Evolutionary conservation across 768 basidiomycete genomes (phyloP).

Genomic region (Sutorius australiensis): DNA sequence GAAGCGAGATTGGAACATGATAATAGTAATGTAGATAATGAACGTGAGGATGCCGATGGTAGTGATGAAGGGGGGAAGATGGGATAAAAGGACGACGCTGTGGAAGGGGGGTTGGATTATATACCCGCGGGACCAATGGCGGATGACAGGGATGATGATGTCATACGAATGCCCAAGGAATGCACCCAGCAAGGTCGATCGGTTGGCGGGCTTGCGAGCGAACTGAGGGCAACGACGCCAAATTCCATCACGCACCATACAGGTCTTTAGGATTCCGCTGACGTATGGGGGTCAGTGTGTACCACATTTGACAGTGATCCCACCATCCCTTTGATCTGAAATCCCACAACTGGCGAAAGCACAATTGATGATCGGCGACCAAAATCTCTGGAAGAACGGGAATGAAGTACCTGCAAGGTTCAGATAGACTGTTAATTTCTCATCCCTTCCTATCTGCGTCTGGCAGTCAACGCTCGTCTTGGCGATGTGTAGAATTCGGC

Average conservation of each 20-base stretch:
- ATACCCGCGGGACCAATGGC: slow-evolving; percentile 15
- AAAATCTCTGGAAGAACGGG: not conserved
- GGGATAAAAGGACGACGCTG: not conserved
- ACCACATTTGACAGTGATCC: not conserved
- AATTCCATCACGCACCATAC: not conserved
- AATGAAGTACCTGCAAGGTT: not conserved
- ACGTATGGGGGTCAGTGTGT: not conserved
- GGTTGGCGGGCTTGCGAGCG: not conserved
- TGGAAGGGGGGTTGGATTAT: slow-evolving; percentile 15
- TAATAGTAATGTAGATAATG: slow-evolving; percentile 27
- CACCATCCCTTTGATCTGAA: not conserved
- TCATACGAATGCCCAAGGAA: slow-evolving; percentile 13
- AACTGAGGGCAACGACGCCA: not conserved
- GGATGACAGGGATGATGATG: slow-evolving; percentile 13
- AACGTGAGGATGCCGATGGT: slow-evolving; percentile 20
- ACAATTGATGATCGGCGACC: not conserved
- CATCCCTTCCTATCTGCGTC: no score
- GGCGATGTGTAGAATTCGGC: not conserved
- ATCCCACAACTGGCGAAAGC: not conserved
- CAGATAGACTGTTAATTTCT: not conserved
- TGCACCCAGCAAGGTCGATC: not conserved
- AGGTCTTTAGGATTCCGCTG: slow-evolving; percentile 2
- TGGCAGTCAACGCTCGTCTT: not conserved
- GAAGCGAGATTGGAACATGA: slow-evolving; percentile 32
- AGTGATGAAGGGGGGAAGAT: slow-evolving; percentile 10